Percentiles rank a stretch among this genome's conserved stretches.
phyloP scores from a whole-genome alignment of 148 eudicot genomes.

The Vaccinium macrocarpon region DNA sequence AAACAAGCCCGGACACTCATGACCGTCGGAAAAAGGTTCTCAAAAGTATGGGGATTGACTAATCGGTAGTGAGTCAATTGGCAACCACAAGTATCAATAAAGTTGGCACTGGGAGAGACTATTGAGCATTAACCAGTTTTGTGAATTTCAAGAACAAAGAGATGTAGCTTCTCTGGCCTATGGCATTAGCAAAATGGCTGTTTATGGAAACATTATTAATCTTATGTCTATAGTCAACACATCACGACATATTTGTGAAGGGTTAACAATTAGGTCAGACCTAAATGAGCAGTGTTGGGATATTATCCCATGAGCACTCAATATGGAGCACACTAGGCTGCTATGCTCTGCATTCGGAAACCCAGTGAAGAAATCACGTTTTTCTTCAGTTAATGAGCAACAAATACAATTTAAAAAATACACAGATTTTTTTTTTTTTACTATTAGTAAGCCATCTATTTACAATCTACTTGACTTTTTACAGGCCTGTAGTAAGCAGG shows the following conservation, averaged over 20 bases:
- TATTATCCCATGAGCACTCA: not conserved
- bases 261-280: not conserved
- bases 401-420: too few species aligned
- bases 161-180: conserved; percentile 1
- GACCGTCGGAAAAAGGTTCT: too few species aligned
- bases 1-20: too few species aligned
- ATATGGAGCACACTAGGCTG: not conserved
- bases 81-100: conserved; percentile 15
- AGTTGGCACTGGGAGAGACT: not conserved
- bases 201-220: not conserved
- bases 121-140: conserved; percentile 2
- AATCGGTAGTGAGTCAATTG: not conserved
- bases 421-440: too few species aligned
- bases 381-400: too few species aligned
- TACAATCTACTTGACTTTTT: too few species aligned
- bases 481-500: too few species aligned
- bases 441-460: too few species aligned
- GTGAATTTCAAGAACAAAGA: conserved; percentile 7
- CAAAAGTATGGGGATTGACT: not conserved
- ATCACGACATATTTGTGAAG: not conserved
- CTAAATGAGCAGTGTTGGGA: not conserved
- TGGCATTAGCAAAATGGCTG: not conserved
- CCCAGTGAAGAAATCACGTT: too few species aligned
- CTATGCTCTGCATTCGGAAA: too few species aligned
- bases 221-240: not conserved